A percentile compares a stretch with the other conserved stretches of the same genome.
These are phyloP conservation scores for Paecilomyces sp. DNA, from an alignment of 2,329 filamentous ascomycete species.

Conservation along the genomic window DNA sequence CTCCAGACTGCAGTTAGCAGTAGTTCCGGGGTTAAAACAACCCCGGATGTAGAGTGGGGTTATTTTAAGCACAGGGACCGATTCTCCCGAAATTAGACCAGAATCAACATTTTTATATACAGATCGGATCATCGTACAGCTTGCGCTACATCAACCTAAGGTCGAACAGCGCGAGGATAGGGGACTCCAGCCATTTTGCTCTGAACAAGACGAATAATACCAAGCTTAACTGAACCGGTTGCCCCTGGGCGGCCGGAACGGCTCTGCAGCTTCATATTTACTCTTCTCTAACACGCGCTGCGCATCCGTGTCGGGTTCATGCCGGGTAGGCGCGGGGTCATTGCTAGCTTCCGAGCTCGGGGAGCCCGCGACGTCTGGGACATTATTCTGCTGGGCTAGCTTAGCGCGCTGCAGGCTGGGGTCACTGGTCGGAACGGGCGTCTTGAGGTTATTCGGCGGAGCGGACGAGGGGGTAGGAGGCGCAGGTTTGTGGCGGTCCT, in stretches of 20 bases:
- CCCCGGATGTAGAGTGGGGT: neutral
- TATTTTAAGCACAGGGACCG: neutral
- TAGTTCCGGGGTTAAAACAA: neutral
- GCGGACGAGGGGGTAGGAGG: conserved; percentile 5
- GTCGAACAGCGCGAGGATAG: neutral
- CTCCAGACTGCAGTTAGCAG: neutral
- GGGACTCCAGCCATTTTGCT: neutral
- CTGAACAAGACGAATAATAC: neutral
- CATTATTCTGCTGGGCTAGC: conserved; percentile 19
- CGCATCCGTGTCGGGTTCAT: conserved; percentile 65
- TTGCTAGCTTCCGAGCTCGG: conserved; percentile 65
- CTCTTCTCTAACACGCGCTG: conserved; percentile 67
- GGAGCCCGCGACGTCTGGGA: conserved; percentile 47
- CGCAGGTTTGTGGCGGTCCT: conserved; percentile 20
- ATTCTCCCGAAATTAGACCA: neutral
- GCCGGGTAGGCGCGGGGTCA: conserved; percentile 80
- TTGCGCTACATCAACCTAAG: neutral
- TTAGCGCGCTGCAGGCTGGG: conserved; percentile 29
- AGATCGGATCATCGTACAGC: neutral
- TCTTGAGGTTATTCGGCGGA: conserved; percentile 1
- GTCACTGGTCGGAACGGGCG: conserved; percentile 15
- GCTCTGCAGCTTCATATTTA: conserved; percentile 76
- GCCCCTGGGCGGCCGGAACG: conserved; percentile 73
- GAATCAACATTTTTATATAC: neutral
- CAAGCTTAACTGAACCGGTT: conserved; percentile 66